Percentiles rank a stretch among this genome's conserved stretches.
Evolutionary conservation across 1,139 yeast species (phyloP).

Genomic region (Kodamaea anthophila): DNA sequence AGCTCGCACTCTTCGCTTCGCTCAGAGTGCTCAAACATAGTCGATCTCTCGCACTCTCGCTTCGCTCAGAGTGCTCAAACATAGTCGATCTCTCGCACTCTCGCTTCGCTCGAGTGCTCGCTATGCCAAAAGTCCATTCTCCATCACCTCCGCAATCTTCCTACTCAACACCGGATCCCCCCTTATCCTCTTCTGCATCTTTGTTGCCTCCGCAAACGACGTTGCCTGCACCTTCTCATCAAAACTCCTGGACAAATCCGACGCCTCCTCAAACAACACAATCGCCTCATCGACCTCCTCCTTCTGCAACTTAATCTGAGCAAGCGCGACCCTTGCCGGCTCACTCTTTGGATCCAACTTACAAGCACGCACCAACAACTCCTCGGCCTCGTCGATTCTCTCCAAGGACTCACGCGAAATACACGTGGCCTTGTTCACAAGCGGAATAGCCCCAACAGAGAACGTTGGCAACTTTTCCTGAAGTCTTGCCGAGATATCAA

Average conservation of each 20-base stretch:
- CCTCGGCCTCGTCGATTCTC: conserved; percentile 56
- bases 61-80: too few species aligned
- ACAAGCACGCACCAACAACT: conserved; percentile 69
- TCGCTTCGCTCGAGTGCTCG: too few species aligned
- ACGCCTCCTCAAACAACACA: conserved; percentile 72
- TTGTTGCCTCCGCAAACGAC: conserved; percentile 87
- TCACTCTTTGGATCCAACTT: conserved; percentile 83
- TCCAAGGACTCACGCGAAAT: conserved; percentile 54
- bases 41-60: too few species aligned
- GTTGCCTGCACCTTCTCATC: conserved; percentile 90
- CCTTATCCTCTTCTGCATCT: conserved; percentile 69
- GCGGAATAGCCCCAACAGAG: conserved; percentile 81
- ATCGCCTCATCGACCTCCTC: conserved; percentile 82
- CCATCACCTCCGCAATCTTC: conserved; percentile 42
- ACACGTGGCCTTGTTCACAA: conserved; percentile 82
- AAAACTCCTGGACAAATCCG: conserved; percentile 72
- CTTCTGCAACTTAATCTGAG: conserved; percentile 82
- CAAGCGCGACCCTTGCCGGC: conserved; percentile 81
- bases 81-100: not conserved
- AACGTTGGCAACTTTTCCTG: conserved; percentile 60
- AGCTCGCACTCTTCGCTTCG: too few species aligned
- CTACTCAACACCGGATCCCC: conserved; percentile 54
- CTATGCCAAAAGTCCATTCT: conserved; percentile 14
- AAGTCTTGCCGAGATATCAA: conserved; percentile 79
- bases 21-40: too few species aligned